These are phyloP conservation scores for Plantago coronopus DNA, from an alignment of 305 asterid species.

Conservation along the genomic window DNA sequence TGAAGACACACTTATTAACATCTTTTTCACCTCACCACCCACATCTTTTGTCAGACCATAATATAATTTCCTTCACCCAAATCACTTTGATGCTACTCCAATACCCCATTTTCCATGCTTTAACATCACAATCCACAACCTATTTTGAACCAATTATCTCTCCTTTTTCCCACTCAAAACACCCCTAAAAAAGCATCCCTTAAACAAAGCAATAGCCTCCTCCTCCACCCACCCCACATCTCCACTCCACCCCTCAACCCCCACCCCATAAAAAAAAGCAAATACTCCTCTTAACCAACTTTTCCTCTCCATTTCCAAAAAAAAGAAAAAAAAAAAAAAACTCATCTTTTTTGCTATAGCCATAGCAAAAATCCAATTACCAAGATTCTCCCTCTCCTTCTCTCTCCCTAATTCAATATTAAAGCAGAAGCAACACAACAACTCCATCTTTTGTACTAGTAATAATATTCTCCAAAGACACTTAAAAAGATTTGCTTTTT, in stretches of 20 bases:
- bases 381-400: slow-evolving; percentile 32
- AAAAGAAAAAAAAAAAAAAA: not conserved
- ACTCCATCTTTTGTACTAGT: slow-evolving; percentile 29
- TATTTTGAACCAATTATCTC: slow-evolving; percentile 30
- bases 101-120: slow-evolving; percentile 20
- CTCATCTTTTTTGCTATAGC: not conserved
- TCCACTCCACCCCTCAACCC: slow-evolving; percentile 1
- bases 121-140: slow-evolving; percentile 16
- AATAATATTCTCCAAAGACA: slow-evolving; percentile 29
- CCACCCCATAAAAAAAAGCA: slow-evolving; percentile 6
- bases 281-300: too few relatives aligned
- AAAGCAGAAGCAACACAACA: slow-evolving; percentile 20
- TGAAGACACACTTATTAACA: slow-evolving; percentile 19
- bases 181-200: slow-evolving; percentile 18
- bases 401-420: slow-evolving; percentile 16
- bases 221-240: slow-evolving; percentile 22
- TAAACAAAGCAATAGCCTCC: slow-evolving; percentile 19
- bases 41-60: slow-evolving; percentile 39
- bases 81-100: not conserved
- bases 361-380: slow-evolving; percentile 39
- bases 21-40: slow-evolving; percentile 21
- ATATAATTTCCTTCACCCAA: slow-evolving; percentile 9
- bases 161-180: slow-evolving; percentile 8
- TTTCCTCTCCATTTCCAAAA: too few relatives aligned
- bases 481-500: slow-evolving; percentile 17